These are phyloP conservation scores for Clathrospora elynae DNA, from an alignment of 2,329 filamentous ascomycete species.

Conservation along the genomic window DNA sequence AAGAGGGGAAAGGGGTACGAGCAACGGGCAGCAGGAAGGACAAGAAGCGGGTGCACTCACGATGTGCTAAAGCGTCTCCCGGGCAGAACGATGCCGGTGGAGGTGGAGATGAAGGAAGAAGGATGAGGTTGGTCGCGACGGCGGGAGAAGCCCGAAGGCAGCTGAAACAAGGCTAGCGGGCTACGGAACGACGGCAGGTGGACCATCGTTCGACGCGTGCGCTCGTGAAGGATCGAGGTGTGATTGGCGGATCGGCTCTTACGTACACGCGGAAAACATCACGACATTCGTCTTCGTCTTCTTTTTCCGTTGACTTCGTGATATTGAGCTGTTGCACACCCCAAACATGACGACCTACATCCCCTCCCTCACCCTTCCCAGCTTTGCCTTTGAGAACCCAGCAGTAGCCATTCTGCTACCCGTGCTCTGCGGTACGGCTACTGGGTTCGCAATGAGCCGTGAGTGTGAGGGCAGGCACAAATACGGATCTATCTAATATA, in stretches of 20 bases:
- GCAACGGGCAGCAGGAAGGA: constrained; percentile 37
- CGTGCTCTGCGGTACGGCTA: constrained; percentile 71
- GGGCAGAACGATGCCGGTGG: constrained; percentile 28
- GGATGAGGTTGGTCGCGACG: constrained; percentile 29
- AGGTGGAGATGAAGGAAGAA: constrained; percentile 32
- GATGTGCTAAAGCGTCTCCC: constrained; percentile 42
- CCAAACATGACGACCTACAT: constrained; percentile 77
- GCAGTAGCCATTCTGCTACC: constrained; percentile 77
- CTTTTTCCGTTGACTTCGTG: background rate
- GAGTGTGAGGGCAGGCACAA: constrained; percentile 37
- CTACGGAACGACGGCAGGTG: constrained; percentile 29
- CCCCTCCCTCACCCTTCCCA: constrained; percentile 75
- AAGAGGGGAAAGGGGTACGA: constrained; percentile 34
- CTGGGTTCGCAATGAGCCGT: constrained; percentile 73
- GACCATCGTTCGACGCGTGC: constrained; percentile 22
- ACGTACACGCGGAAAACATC: constrained; percentile 9
- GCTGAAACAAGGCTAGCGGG: constrained; percentile 31
- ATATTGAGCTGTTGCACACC: constrained; percentile 1
- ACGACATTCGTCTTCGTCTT: constrained; percentile 12
- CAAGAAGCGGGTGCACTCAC: constrained; percentile 47
- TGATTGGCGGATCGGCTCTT: constrained; percentile 22
- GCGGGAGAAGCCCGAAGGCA: constrained; percentile 19
- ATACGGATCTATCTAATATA: constrained; percentile 4
- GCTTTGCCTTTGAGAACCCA: constrained; percentile 71
- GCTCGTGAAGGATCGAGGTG: constrained; percentile 18